Conservation (phyloP, 192 early-diverging fungal species). For the Coemansia sp. region DNA sequence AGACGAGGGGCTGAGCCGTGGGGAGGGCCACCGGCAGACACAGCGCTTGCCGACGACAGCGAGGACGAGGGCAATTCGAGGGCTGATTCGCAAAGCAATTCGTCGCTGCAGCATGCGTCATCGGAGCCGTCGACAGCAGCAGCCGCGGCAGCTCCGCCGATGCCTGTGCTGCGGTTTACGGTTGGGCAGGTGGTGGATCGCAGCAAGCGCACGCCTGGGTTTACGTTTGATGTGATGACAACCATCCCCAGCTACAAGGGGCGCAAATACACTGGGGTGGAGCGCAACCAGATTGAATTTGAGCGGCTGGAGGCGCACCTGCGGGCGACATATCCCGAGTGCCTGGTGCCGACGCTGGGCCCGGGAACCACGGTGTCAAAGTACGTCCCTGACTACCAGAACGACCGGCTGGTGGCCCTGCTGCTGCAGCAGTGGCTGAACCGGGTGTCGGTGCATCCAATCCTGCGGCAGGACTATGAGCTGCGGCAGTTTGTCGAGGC, state of each 20-base stretch:
- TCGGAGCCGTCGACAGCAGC: background rate
- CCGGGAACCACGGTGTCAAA: slow-evolving; percentile 44
- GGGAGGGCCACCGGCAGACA: background rate
- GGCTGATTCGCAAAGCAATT: background rate
- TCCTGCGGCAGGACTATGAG: slow-evolving; percentile 55
- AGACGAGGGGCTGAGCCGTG: slow-evolving; percentile 7
- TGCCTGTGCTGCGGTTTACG: slow-evolving; percentile 33
- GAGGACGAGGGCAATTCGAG: slow-evolving; percentile 4
- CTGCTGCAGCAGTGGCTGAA: slow-evolving; percentile 52
- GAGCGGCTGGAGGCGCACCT: slow-evolving; percentile 50
- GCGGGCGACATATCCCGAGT: slow-evolving; percentile 53
- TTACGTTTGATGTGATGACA: slow-evolving; percentile 39
- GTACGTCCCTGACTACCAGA: slow-evolving; percentile 50
- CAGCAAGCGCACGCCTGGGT: slow-evolving; percentile 35
- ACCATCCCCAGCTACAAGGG: slow-evolving; percentile 48
- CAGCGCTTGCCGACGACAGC: background rate
- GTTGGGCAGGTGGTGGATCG: slow-evolving; percentile 50
- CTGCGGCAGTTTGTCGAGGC: slow-evolving; percentile 56
- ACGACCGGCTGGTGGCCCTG: slow-evolving; percentile 49
- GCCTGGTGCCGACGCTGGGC: slow-evolving; percentile 49
- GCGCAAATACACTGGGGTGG: slow-evolving; percentile 47
- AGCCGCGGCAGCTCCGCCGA: background rate
- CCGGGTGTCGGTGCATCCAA: slow-evolving; percentile 44
- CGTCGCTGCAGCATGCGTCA: background rate
- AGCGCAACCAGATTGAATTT: slow-evolving; percentile 51